A percentile compares a stretch with the other conserved stretches of the same genome.
phyloP scores from a whole-genome alignment of 805 yeast species.

The Metschnikowia corniflorae region DNA sequence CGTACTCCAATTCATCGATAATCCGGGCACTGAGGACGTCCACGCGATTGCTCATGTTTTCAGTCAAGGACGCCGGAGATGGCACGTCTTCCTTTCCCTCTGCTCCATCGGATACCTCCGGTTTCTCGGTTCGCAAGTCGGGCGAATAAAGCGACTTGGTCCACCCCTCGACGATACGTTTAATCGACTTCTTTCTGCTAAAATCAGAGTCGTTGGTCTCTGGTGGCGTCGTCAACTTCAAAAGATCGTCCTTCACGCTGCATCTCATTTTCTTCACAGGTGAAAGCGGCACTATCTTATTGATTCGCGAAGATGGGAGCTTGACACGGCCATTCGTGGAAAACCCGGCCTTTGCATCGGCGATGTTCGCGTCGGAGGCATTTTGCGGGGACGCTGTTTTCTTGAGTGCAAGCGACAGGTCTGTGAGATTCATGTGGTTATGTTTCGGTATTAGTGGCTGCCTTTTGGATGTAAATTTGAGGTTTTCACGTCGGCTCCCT shows the following conservation, averaged over 20 bases:
- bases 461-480: conserved; percentile 3
- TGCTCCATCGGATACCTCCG: conserved; percentile 1
- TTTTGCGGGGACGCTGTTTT: conserved; percentile 20
- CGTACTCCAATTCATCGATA: conserved; percentile 60
- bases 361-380: neutral
- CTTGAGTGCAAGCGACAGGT: conserved; percentile 38
- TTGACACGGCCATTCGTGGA: conserved; percentile 47
- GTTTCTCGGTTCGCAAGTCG: conserved; percentile 4
- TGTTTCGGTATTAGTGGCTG: conserved; percentile 22
- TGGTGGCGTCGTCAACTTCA: conserved; percentile 3
- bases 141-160: conserved; percentile 29
- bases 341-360: conserved; percentile 33
- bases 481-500: conserved; percentile 2
- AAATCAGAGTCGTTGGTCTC: conserved; percentile 16
- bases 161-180: conserved; percentile 41
- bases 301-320: conserved; percentile 47
- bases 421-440: conserved; percentile 37
- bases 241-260: conserved; percentile 16
- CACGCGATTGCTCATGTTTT: conserved; percentile 36
- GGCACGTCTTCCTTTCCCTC: neutral
- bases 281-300: conserved; percentile 56
- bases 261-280: conserved; percentile 62
- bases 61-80: conserved; percentile 3
- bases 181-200: conserved; percentile 32
- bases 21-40: conserved; percentile 71